Evolutionary conservation across 2,329 filamentous ascomycete genomes (phyloP).

Genomic region (Cladosporium oxysporum): DNA sequence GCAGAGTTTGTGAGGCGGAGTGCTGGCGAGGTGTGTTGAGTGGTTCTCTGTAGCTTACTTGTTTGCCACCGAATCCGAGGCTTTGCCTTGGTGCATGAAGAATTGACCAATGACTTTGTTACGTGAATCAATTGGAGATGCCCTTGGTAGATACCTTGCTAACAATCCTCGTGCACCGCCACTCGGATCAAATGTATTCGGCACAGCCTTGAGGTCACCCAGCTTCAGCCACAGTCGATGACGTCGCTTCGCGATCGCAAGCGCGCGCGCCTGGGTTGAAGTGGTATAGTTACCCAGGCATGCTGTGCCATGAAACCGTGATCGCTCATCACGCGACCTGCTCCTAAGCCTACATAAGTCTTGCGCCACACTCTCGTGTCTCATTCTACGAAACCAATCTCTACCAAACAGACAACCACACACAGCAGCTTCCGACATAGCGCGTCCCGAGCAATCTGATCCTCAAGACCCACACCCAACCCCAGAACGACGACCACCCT

Average conservation of each 20-base stretch:
- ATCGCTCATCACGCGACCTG: slow-evolving; percentile 1
- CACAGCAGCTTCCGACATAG: slow-evolving; percentile 11
- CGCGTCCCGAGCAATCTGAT: slow-evolving; percentile 7
- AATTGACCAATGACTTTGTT: background rate
- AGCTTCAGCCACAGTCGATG: slow-evolving; percentile 5
- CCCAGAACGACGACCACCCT: background rate
- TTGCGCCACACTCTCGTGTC: background rate
- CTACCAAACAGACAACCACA: background rate
- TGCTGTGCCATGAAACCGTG: background rate
- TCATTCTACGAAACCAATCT: background rate
- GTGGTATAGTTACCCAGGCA: background rate
- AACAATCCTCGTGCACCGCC: background rate
- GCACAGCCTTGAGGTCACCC: background rate
- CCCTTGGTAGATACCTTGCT: too few species aligned
- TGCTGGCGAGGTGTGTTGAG: slow-evolving; percentile 19
- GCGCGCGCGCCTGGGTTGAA: background rate
- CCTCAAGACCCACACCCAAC: background rate
- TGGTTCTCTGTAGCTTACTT: background rate
- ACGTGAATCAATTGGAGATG: background rate
- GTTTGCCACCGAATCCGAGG: background rate
- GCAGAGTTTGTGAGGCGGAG: slow-evolving; percentile 22
- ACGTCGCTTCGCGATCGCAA: background rate
- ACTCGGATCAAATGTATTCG: background rate
- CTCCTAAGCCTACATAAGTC: background rate
- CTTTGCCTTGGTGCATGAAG: background rate